Conservation (phyloP, 2,329 filamentous ascomycete genomes). For the Trichoderma sp. region DNA sequence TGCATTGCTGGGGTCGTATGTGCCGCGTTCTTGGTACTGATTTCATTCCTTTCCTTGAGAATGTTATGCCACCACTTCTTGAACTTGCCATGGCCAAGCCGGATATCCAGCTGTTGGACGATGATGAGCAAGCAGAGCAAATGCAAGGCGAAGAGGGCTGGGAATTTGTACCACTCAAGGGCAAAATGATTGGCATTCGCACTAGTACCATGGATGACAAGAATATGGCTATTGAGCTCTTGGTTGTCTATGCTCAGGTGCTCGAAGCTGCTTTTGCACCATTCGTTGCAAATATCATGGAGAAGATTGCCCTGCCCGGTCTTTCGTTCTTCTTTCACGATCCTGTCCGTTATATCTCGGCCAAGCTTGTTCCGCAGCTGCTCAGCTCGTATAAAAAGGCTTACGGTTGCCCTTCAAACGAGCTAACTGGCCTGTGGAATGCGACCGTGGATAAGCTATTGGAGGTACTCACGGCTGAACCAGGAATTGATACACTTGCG, state of each 20-base stretch:
- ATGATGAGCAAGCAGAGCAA: constrained; percentile 90
- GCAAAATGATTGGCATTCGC: constrained; percentile 97
- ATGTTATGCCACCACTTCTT: constrained; percentile 91
- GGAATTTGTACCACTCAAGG: constrained; percentile 95
- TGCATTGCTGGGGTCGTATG: constrained; percentile 99
- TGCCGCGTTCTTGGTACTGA: constrained; percentile 88
- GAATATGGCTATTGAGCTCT: constrained; percentile 98
- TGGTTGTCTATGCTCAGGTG: constrained; percentile 95
- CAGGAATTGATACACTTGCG: constrained; percentile 91
- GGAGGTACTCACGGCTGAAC: constrained; percentile 90
- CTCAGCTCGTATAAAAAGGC: constrained; percentile 93
- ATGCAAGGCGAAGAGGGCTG: constrained; percentile 95
- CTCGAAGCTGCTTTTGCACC: constrained; percentile 91
- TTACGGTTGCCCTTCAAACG: constrained; percentile 76
- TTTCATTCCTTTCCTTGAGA: constrained; percentile 89
- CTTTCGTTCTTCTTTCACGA: constrained; percentile 99
- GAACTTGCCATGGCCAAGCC: constrained; percentile 93
- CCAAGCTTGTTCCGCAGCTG: constrained; percentile 90
- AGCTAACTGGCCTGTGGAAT: constrained; percentile 81
- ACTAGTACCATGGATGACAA: constrained; percentile 97
- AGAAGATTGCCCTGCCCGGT: constrained; percentile 91
- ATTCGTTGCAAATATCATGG: constrained; percentile 91
- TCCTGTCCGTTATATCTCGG: constrained; percentile 90
- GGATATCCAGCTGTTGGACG: constrained; percentile 93
- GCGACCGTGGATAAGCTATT: constrained; percentile 86